Percentiles rank a stretch among this genome's conserved stretches.
These are phyloP conservation scores for Talaromyces sp. DNA, from an alignment of 2,329 filamentous ascomycete species.

Conservation along the genomic window DNA sequence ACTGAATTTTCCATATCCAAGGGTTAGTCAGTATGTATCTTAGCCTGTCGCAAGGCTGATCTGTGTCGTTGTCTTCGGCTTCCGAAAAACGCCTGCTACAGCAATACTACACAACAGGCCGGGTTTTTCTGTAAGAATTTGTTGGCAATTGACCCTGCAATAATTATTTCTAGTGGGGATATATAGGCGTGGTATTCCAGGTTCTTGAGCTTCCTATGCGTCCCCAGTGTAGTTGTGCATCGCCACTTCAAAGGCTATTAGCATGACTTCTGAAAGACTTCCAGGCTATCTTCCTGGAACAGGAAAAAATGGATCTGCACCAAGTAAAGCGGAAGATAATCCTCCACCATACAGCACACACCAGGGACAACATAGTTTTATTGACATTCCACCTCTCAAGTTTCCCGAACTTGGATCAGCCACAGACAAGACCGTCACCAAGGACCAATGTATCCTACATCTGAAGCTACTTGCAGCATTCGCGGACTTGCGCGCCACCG, in stretches of 20 bases:
- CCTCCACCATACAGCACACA: background rate
- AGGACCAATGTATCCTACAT: conserved; percentile 62
- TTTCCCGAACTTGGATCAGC: background rate
- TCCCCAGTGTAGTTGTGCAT: background rate
- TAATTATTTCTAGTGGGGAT: background rate
- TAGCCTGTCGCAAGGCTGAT: background rate
- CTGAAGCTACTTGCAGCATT: conserved; percentile 66
- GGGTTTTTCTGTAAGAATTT: background rate
- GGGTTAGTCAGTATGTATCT: too few relatives aligned
- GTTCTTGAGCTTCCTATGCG: background rate
- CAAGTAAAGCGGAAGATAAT: background rate
- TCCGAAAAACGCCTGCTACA: background rate
- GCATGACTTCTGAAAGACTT: background rate
- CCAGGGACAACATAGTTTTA: background rate
- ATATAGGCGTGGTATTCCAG: background rate
- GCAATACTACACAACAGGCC: background rate
- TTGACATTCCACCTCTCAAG: background rate
- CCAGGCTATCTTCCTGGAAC: background rate
- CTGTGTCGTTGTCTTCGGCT: background rate
- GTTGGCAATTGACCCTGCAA: background rate
- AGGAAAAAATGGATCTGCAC: background rate
- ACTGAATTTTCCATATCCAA: background rate
- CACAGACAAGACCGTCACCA: conserved; percentile 20
- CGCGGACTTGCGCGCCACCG: conserved; percentile 58
- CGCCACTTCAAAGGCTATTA: background rate